Conservation (phyloP, 768 basidiomycete species). For the Hypholoma sublateritium region DNA sequence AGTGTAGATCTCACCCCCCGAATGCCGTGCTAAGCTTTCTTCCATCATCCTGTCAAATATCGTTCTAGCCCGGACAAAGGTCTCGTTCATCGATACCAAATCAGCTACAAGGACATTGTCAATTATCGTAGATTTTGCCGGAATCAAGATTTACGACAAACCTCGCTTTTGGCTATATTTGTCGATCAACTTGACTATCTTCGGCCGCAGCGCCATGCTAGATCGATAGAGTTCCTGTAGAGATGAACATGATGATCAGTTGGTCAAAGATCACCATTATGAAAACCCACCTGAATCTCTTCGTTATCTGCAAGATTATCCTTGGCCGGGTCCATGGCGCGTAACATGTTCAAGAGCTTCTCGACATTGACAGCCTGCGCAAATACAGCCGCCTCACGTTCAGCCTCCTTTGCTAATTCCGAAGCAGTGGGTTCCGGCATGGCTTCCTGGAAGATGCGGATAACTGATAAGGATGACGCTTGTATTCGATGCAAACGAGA, state of each 20-base stretch:
- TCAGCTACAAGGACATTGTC: constrained; percentile 59
- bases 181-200: constrained; percentile 95
- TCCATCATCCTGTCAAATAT: constrained; percentile 96
- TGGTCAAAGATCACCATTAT: constrained; percentile 5
- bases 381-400: constrained; percentile 88
- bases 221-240: constrained; percentile 84
- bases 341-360: constrained; percentile 70
- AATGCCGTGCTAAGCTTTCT: constrained; percentile 77
- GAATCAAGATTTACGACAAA: constrained; percentile 11
- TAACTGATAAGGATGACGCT: background rate
- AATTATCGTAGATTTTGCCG: constrained; percentile 1
- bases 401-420: constrained; percentile 79
- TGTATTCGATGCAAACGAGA: too few relatives aligned
- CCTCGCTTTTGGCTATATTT: constrained; percentile 95
- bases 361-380: constrained; percentile 85
- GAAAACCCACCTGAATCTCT: constrained; percentile 67
- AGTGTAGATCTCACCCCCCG: constrained; percentile 45
- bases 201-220: constrained; percentile 86
- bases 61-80: constrained; percentile 82
- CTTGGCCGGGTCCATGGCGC: constrained; percentile 68
- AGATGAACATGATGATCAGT: background rate
- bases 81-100: constrained; percentile 92
- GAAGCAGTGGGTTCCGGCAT: constrained; percentile 80
- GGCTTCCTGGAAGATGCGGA: constrained; percentile 53
- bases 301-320: constrained; percentile 90